Evolutionary conservation across 495 filamentous ascomycete genomes (phyloP), one percentile per base, ranked within the genome.

Genomic region (Penicillium subrubescens): DNA sequence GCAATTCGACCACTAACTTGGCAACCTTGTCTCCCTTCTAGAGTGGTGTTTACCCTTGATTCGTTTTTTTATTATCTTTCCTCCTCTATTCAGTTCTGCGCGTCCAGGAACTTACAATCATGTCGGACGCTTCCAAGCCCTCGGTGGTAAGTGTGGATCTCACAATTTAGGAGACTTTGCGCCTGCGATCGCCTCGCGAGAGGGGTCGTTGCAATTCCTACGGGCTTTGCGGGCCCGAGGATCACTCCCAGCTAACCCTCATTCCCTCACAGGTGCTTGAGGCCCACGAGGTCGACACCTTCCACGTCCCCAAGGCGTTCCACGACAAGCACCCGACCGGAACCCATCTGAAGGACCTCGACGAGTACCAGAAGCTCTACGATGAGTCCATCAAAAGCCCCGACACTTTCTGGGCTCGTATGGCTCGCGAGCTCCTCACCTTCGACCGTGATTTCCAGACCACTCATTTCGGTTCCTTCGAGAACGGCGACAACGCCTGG

Each of bases 391-490:
- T 99, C 73, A 88, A 90, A 69, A 83, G 93, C 66, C 94, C 95
- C 59, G 80, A 95, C 61, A 90, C 90, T 74, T 99, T 98, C 88
- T 99, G 94, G 92, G 92, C 82, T 44, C 84, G 84, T 62, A 82
- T 87, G 77, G 96, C 94, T 29, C 89, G 93, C 50, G 94, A 98
- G 69, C 87, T 97, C 43, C 85, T 99, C 63, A 88, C 90, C 53
- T 99, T 96, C 90, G 88, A 92, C 68, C 84, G 83, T 61, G 94
- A 97, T 75, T 99, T 98, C 78, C 82, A 97, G 73, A 99, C 95
- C 17, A 94, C 96, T 19, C 88, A 87, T 72, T 83, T 80, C 67
- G 95, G 95, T 54, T 88, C 87, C 15, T 86, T 99, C 57, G 79
- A 75, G 61, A 83, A 90, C 66, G 95, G 95, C 65, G 94, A 99